Evolutionary conservation across 257 asterid species (phyloP).

Genomic region (Petunia secreta): DNA sequence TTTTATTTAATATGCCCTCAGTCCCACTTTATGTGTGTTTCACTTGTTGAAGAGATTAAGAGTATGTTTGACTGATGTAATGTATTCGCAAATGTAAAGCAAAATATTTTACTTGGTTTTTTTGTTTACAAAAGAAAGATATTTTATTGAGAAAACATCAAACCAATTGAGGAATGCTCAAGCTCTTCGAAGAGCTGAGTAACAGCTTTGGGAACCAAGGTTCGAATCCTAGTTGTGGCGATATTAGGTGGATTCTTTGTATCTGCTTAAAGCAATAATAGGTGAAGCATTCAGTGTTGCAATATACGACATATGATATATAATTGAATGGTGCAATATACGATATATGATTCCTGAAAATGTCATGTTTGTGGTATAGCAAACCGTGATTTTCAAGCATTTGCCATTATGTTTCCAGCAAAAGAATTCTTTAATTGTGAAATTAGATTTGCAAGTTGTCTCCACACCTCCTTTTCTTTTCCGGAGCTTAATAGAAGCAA

Average conservation of each 20-base stretch:
- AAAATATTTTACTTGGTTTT: not conserved
- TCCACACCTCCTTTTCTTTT: constrained; percentile 1
- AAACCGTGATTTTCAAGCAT: not conserved
- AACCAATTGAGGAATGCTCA: constrained; percentile 8
- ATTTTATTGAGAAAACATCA: constrained; percentile 7
- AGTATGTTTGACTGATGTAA: not conserved
- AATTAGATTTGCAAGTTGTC: constrained; percentile 1
- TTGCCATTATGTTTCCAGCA: not conserved
- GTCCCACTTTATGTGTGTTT: constrained; percentile 5
- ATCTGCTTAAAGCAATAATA: not conserved
- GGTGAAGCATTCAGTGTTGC: not conserved
- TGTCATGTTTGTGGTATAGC: constrained; percentile 19
- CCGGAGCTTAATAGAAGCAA: not conserved
- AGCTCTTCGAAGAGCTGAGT: constrained; percentile 20
- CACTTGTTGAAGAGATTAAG: not conserved
- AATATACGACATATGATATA: not conserved
- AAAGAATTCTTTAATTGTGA: constrained; percentile 11
- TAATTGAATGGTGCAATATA: not conserved
- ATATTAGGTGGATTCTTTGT: constrained; percentile 1
- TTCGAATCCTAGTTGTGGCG: not conserved
- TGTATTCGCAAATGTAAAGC: constrained; percentile 13
- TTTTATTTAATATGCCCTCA: not conserved
- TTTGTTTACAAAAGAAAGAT: not conserved
- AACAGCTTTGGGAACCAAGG: constrained; percentile 3
- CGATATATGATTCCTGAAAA: not conserved